Evolutionary conservation across 2,329 filamentous ascomycete genomes (phyloP), one percentile per base, ranked within the genome.

Genomic region (Nemania sp.): DNA sequence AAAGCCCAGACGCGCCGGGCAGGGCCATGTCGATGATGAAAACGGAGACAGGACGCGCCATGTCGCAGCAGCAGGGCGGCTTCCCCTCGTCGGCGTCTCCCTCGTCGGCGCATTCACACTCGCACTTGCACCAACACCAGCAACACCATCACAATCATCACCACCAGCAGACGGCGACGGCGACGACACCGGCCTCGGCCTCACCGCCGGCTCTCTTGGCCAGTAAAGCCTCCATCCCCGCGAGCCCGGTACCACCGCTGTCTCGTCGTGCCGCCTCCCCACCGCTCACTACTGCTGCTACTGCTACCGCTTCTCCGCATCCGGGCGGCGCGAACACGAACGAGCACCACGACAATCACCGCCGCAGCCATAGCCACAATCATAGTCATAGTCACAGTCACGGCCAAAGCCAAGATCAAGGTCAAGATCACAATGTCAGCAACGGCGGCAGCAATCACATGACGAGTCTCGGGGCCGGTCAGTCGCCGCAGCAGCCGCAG

Each of bases 401-500:
- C n/a, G 19, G 33, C 48, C 22, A 40, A 51, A n/a, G 6, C 12
- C 46, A 19, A 14, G 30, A 28, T 22, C 23, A 22, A 22, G 17
- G 6, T 14, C 30, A 36, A n/a, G n/a, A 17, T 26, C 11, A 4
- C 31, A 46, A 23, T 33, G 50, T 44, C 11, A 41, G 22, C 42
- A 19, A 6, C 42, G 26, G 24, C 15, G 15, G 19, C 14, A 26
- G n/a, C 48, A 58, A 42, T 31, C 51, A 52, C 45, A 24, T 33
- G 11, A 42, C 49, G 22, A 55, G 45, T 42, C 24, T 39, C 42
- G 54, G 51, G 45, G 43, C 56, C 60, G 51, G 55, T 26, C 51
- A 55, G 42, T 15, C 30, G n/a, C n/a, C n/a, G n/a, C n/a, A n/a
- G 22, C 50, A 42, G 52, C 52, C 64, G 20, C 79, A 80, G 63